Evolutionary conservation across 768 basidiomycete genomes (phyloP).

Genomic region (Epithele typhae): DNA sequence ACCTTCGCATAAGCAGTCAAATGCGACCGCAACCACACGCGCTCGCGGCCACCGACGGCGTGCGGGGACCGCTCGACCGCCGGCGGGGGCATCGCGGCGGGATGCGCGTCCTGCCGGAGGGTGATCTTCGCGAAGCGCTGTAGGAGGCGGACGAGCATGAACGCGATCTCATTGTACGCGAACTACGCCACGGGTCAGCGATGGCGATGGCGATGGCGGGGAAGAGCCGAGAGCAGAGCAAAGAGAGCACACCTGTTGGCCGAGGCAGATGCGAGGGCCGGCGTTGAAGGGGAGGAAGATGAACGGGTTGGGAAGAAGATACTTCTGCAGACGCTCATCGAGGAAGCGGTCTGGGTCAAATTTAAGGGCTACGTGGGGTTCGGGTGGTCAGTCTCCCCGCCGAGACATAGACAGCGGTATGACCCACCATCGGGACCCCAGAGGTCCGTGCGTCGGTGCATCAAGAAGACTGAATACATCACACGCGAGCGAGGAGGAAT

Average conservation of each 20-base stretch:
- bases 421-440: conserved; percentile 66
- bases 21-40: conserved; percentile 43
- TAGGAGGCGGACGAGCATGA: conserved; percentile 55
- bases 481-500: conserved; percentile 16
- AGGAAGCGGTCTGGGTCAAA: conserved; percentile 74
- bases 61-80: conserved; percentile 31
- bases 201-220: not conserved
- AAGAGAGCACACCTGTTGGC: conserved; percentile 17
- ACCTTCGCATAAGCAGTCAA: conserved; percentile 52
- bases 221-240: not conserved
- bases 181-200: conserved; percentile 36
- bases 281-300: conserved; percentile 49
- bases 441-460: conserved; percentile 61
- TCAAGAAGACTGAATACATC: conserved; percentile 53
- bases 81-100: conserved; percentile 37
- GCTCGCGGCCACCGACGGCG: conserved; percentile 39
- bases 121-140: conserved; percentile 47
- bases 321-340: conserved; percentile 57
- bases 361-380: conserved; percentile 43
- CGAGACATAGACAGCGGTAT: not conserved
- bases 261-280: conserved; percentile 23
- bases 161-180: conserved; percentile 62
- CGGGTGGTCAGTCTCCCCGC: too few species aligned
- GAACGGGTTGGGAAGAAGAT: conserved; percentile 59
- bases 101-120: conserved; percentile 41